These are phyloP conservation scores for Mortierella sp. DNA, from an alignment of 371 early-diverging fungal species.

Conservation along the genomic window DNA sequence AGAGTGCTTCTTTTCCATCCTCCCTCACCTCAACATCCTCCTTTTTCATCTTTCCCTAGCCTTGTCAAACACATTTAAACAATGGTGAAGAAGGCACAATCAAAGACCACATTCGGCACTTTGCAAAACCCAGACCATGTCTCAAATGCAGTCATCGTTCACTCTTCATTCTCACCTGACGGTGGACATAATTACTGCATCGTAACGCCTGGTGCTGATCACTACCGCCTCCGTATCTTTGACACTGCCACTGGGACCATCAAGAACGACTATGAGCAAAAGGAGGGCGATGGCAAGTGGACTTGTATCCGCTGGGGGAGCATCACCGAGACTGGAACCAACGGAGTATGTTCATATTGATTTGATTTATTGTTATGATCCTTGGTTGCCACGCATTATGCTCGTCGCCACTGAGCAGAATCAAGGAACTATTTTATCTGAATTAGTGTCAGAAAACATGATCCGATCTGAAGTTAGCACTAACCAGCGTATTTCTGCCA, in stretches of 20 bases:
- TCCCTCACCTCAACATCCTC: background rate
- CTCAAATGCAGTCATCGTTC: slow-evolving; percentile 59
- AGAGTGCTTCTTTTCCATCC: background rate
- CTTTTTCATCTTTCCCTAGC: background rate
- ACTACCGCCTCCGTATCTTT: slow-evolving; percentile 77
- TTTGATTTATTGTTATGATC: slow-evolving; percentile 10
- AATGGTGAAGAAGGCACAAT: slow-evolving; percentile 49
- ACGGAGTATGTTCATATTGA: slow-evolving; percentile 34
- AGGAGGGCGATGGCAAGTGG: slow-evolving; percentile 65
- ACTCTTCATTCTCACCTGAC: slow-evolving; percentile 70
- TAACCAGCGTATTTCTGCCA: slow-evolving; percentile 10
- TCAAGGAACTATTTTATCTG: background rate
- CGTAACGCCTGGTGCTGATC: slow-evolving; percentile 78
- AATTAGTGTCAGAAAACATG: background rate
- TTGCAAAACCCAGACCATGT: slow-evolving; percentile 56
- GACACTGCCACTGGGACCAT: slow-evolving; percentile 76
- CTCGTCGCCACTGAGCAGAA: background rate
- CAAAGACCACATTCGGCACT: slow-evolving; percentile 50
- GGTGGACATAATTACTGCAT: slow-evolving; percentile 75
- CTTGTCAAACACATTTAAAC: slow-evolving; percentile 10
- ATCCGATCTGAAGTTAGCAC: background rate
- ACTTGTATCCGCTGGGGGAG: slow-evolving; percentile 76
- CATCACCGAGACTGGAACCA: slow-evolving; percentile 60
- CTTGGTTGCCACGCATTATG: background rate
- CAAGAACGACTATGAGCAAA: slow-evolving; percentile 72